Percentiles rank a stretch among this genome's conserved stretches.
Conservation (phyloP, 441 rosid genomes). For the Melastoma candidum region DNA sequence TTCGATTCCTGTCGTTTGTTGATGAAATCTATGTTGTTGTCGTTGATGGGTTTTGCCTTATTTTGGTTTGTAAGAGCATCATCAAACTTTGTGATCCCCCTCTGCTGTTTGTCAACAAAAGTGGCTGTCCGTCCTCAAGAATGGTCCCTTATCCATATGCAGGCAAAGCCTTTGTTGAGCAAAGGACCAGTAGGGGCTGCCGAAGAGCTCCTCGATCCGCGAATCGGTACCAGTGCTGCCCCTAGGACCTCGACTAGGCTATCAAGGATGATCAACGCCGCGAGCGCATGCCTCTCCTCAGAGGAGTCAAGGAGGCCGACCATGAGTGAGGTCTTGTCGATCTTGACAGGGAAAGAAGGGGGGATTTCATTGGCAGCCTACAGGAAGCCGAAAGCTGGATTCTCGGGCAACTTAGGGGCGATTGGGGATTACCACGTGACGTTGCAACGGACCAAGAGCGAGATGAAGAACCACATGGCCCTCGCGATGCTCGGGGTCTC, state of each 20-base stretch:
- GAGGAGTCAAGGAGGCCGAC: slow-evolving; percentile 82
- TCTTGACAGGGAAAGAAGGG: slow-evolving; percentile 51
- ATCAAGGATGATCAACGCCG: slow-evolving; percentile 59
- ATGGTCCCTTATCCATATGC: slow-evolving; percentile 11
- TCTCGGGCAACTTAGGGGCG: slow-evolving; percentile 32
- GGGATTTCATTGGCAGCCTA: slow-evolving; percentile 23
- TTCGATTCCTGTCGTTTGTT: too few relatives aligned
- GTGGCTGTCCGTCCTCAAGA: too few relatives aligned
- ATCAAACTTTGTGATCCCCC: too few relatives aligned
- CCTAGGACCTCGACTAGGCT: slow-evolving; percentile 39
- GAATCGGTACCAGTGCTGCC: slow-evolving; percentile 24
- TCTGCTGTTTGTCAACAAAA: too few relatives aligned
- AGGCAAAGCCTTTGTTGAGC: slow-evolving; percentile 82
- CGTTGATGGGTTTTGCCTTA: too few relatives aligned
- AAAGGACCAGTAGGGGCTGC: slow-evolving; percentile 44
- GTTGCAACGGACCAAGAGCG: slow-evolving; percentile 57
- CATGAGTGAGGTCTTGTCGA: slow-evolving; percentile 42
- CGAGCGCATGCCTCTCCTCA: slow-evolving; percentile 58
- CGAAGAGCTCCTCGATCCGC: slow-evolving; percentile 68
- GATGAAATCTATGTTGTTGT: too few relatives aligned
- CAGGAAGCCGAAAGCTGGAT: slow-evolving; percentile 37
- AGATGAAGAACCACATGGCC: slow-evolving; percentile 80
- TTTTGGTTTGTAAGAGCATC: too few relatives aligned
- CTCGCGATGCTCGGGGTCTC: slow-evolving; percentile 93
- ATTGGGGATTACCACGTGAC: slow-evolving; percentile 48